Conservation (phyloP, 2,329 filamentous ascomycete genomes). For the Pestalotiopsis sp. region DNA sequence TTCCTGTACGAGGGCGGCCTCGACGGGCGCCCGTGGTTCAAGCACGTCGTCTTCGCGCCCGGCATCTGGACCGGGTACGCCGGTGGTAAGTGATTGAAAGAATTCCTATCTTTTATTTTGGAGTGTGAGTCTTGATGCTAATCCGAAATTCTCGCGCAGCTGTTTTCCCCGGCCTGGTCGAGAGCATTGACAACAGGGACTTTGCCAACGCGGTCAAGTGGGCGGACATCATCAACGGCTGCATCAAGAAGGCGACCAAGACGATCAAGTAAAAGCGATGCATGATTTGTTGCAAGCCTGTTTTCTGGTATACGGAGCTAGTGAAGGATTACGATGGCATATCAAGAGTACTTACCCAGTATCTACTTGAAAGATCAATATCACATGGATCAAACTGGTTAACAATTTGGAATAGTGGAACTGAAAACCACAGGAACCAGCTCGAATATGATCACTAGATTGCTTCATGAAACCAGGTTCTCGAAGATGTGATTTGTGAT, state of each 20-base stretch:
- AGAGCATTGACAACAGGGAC: conserved; percentile 64
- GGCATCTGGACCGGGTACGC: conserved; percentile 91
- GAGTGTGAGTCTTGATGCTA: neutral
- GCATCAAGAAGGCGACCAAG: conserved; percentile 49
- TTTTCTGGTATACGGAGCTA: neutral
- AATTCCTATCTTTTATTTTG: neutral
- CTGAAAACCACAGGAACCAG: too few relatives aligned
- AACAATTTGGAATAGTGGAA: neutral
- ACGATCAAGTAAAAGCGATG: conserved; percentile 27
- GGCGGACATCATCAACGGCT: conserved; percentile 59
- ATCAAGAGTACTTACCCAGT: neutral
- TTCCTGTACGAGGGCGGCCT: conserved; percentile 79
- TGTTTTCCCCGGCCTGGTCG: conserved; percentile 64
- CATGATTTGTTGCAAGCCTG: too few relatives aligned
- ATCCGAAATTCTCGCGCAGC: conserved; percentile 36
- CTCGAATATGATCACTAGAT: neutral
- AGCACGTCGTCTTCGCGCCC: conserved; percentile 92
- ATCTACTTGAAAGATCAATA: neutral
- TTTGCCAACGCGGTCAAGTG: conserved; percentile 61
- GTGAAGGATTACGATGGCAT: neutral
- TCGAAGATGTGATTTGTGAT: neutral
- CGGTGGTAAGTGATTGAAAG: conserved; percentile 57
- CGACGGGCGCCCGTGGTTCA: conserved; percentile 85
- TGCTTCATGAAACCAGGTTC: neutral
- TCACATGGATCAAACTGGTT: neutral